Evolutionary conservation across 2,329 filamentous ascomycete species (phyloP), one percentile per base, ranked within the genome.

Genomic region (Tolypocladium nubicola): DNA sequence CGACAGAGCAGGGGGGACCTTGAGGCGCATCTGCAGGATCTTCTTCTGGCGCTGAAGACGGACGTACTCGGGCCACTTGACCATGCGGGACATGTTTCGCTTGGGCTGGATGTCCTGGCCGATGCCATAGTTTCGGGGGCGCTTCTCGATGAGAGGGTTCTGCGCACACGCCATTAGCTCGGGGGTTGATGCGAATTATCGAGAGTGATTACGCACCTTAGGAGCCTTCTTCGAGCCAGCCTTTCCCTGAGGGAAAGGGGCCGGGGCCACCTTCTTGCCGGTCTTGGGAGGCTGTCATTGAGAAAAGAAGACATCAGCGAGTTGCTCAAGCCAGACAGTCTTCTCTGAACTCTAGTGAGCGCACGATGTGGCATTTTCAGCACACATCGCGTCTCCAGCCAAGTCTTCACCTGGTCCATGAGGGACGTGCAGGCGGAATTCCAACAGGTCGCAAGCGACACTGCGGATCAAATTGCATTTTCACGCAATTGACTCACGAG

Each of bases 101-200:
- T 85, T 86, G 71, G 93, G 92, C 82, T 97, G 94, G 79, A 97
- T 91, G 80, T 97, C 93, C 85, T 97, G 92, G 75, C 94, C 94
- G 75, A 99, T 96, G 75, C 93, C 94, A 79, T 85, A 99, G 90
- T 99, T 99, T 75, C 89, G 89, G 71, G 90, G 80, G 71, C 92
- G 90, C 85, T 94, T 96, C 90, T 99, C 94, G 79, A 99, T 86
- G 75, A 99, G 92, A 76, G 94, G 94, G 87, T 97, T 99, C 94
- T 99, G 61, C 7, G 43, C 19, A 41, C 14, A 23, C 13, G 1
- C 16, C 5, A 33, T 58, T 19, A 55, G 56, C 40, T 30, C 11
- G 26, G 4, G 13, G 7, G 7, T 5, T 30, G 13, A 9, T 4
- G 33, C 8, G 4, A 1, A 3, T 43, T 7, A 19, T 13, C 13